phyloP scores from a whole-genome alignment of 768 basidiomycete species.

The Pleurotus giganteus region DNA sequence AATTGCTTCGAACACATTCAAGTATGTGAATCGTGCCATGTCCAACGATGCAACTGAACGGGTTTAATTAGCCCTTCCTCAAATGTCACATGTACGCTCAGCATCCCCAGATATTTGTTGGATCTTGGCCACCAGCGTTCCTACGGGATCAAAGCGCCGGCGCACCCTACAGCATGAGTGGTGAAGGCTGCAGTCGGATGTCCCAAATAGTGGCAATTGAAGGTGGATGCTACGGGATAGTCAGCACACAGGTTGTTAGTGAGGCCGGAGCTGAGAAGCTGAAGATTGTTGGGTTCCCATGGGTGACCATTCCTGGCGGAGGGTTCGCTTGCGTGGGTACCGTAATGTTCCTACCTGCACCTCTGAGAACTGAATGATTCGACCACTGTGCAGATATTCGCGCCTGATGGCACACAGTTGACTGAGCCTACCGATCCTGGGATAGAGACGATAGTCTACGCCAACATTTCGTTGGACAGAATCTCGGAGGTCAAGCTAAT shows the following conservation, averaged over 20 bases:
- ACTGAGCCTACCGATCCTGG: slow-evolving; percentile 20
- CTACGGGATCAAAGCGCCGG: slow-evolving; percentile 19
- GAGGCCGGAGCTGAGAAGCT: slow-evolving; percentile 25
- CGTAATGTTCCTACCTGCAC: background rate
- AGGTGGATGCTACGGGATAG: slow-evolving; percentile 26
- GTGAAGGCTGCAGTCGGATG: slow-evolving; percentile 26
- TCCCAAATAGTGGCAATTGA: slow-evolving; percentile 28
- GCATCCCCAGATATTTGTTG: slow-evolving; percentile 27
- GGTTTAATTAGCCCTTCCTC: slow-evolving; percentile 21
- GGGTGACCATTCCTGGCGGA: slow-evolving; percentile 25
- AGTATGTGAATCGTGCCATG: slow-evolving; percentile 4
- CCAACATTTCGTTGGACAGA: slow-evolving; percentile 25
- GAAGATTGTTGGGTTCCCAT: slow-evolving; percentile 25
- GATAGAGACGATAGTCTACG: slow-evolving; percentile 23
- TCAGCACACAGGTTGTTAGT: slow-evolving; percentile 26
- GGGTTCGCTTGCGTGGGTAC: slow-evolving; percentile 20
- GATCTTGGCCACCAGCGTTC: slow-evolving; percentile 29
- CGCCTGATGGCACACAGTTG: slow-evolving; percentile 25
- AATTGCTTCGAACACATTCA: slow-evolving; percentile 30
- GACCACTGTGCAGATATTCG: slow-evolving; percentile 21
- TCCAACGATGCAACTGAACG: background rate
- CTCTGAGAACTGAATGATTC: too few species aligned
- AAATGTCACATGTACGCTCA: slow-evolving; percentile 29
- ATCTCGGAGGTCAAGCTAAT: slow-evolving; percentile 27
- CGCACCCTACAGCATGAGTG: slow-evolving; percentile 25